Conservation (phyloP, 495 filamentous ascomycete species). For the Podospora appendiculata region DNA sequence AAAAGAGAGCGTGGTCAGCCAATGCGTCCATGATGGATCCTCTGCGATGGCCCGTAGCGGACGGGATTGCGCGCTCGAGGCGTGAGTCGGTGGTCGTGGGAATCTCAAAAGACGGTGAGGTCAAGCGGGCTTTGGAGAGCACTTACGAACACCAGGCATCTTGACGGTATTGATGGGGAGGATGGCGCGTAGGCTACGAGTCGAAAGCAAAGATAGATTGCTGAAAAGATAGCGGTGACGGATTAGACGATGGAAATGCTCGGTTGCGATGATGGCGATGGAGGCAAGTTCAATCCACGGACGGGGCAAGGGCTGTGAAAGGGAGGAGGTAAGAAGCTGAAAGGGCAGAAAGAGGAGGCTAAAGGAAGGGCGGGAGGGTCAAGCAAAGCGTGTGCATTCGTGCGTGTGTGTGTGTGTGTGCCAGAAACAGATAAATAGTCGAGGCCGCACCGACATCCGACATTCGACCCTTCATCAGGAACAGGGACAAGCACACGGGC, state of each 20-base stretch:
- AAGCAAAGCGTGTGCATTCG: background rate
- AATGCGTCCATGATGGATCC: background rate
- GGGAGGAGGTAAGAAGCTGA: background rate
- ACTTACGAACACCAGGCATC: slow-evolving; percentile 15
- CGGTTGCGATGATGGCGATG: background rate
- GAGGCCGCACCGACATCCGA: background rate
- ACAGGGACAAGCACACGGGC: background rate
- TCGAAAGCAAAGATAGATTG: too few relatives aligned
- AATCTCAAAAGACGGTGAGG: background rate
- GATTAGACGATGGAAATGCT: too few relatives aligned
- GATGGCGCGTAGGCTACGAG: background rate
- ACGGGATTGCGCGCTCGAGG: background rate
- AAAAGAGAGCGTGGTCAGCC: background rate
- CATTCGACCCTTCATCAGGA: too few relatives aligned
- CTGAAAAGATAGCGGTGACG: too few relatives aligned
- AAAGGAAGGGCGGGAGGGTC: background rate
- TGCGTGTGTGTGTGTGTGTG: background rate
- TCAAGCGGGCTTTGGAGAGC: background rate
- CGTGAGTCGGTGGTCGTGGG: background rate
- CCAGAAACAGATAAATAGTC: background rate
- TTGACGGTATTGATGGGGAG: background rate
- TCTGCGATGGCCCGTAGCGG: background rate
- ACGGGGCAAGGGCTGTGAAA: background rate
- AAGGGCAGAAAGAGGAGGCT: background rate
- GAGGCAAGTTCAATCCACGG: background rate